These are phyloP conservation scores for Delonix regia DNA, from an alignment of 306 rosid species.

Conservation along the genomic window DNA sequence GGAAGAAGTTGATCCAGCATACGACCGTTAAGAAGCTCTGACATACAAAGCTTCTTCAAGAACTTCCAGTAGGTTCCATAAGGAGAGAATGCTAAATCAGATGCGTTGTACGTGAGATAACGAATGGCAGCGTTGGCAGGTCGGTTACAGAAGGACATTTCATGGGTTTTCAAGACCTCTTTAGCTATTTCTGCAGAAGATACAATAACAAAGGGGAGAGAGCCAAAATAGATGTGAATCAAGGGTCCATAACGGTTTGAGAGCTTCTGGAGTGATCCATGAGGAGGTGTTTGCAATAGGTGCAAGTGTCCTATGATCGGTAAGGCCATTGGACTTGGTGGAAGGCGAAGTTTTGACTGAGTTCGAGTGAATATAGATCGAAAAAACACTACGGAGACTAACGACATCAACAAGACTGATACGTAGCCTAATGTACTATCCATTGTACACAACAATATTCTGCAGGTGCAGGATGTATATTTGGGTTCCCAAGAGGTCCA, in stretches of 20 bases:
- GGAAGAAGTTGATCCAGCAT: constrained; percentile 52
- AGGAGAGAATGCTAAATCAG: constrained; percentile 56
- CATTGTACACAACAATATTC: constrained; percentile 29
- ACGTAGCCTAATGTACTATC: constrained; percentile 44
- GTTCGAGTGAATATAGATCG: constrained; percentile 38
- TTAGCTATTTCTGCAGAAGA: constrained; percentile 60
- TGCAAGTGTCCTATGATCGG: constrained; percentile 53
- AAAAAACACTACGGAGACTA: constrained; percentile 39
- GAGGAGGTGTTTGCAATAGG: constrained; percentile 40
- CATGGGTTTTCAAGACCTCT: constrained; percentile 55
- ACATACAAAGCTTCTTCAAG: constrained; percentile 63
- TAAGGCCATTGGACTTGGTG: constrained; percentile 48
- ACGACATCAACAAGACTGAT: constrained; percentile 43
- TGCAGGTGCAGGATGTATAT: too few relatives aligned
- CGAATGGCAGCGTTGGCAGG: constrained; percentile 44
- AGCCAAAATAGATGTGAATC: constrained; percentile 55
- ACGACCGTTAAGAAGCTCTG: constrained; percentile 60
- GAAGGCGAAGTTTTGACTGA: constrained; percentile 24
- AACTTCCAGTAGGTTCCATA: constrained; percentile 70
- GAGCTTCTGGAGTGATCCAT: constrained; percentile 43
- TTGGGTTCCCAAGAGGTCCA: too few relatives aligned
- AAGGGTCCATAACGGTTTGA: constrained; percentile 61
- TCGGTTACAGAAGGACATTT: constrained; percentile 48
- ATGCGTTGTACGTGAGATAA: constrained; percentile 50
- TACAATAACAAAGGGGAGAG: constrained; percentile 44